Conservation (phyloP, 2,329 filamentous ascomycete species). For the Trichoderma simmonsii region DNA sequence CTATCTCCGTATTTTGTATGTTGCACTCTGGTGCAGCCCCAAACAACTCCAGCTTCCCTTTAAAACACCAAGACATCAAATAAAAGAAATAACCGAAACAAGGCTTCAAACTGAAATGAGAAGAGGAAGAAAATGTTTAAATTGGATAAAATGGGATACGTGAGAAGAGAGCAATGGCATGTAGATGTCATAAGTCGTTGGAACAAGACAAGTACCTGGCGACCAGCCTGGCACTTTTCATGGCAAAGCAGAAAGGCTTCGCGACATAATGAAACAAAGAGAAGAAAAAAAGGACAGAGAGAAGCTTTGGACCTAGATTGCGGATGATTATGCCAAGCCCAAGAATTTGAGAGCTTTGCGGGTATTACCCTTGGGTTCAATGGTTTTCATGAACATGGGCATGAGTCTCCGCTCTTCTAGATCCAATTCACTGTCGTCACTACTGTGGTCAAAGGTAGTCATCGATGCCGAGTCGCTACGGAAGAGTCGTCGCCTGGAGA, state of each 20-base stretch:
- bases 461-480: constrained; percentile 31
- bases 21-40: neutral
- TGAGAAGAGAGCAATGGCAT: neutral
- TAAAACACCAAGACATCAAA: neutral
- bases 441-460: constrained; percentile 35
- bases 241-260: neutral
- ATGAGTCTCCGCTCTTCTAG: constrained; percentile 51
- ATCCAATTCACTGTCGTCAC: constrained; percentile 43
- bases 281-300: neutral
- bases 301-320: too few species aligned
- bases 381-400: constrained; percentile 44
- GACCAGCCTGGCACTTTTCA: neutral
- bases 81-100: neutral
- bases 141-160: neutral
- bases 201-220: neutral
- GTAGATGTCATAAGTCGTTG: constrained; percentile 14
- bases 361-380: constrained; percentile 40
- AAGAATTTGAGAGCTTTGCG: constrained; percentile 55
- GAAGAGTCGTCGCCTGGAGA: constrained; percentile 25
- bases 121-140: neutral
- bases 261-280: neutral
- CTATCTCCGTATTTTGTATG: constrained; percentile 3
- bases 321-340: constrained; percentile 34
- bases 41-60: neutral
- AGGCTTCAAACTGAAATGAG: neutral